Base-by-base conservation (phyloP, 2,329 filamentous ascomycete genomes). In the Basipetospora chlamydospora region DNA sequence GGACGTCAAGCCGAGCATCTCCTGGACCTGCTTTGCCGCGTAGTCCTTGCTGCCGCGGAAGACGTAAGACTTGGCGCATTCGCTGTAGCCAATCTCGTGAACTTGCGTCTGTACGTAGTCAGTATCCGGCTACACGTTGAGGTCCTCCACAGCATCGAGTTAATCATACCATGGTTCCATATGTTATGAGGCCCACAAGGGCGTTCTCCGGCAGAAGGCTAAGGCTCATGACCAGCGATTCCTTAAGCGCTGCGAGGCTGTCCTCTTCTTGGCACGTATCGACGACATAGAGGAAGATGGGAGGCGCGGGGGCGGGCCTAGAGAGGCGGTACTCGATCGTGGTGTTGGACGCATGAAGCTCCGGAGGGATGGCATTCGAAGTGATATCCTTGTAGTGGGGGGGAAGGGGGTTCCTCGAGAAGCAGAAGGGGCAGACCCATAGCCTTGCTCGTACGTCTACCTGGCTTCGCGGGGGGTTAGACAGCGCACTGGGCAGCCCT, bases 31-130 rank as follows among this genome's bases (percentile, higher is more conserved):
- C 63, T 96, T 96, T 37, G 87, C 83, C n/a, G 78, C 72, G 58
- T 98, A 98, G 52, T 98, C 90, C 66, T 96, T 98, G 67, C 78
- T 95, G 26, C 90, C 90, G 39, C 88, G 77, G 70, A 98, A 98
- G 28, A 98, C 90, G 51, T 95, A 98, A 5, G 88, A 95, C 61
- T 96, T 98, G 45, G 90, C 85, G 59, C 90, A 98, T 60, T 96
- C 90, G 38, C 83, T 87, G 55, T 98, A 98, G 38, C 90, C 90
- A 47, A 98, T 84, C 60, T 98, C 90, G 55, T 98, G 90, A 13
- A 98, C 85, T 73, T 95, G 87, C 22, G 85, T 77, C 81, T 86
- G 16, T 32, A 9, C 28, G 50, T 16, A 26, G 44, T 58, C 38
- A 53, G 43, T 23, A 36, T 36, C 18, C 12, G 26, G 38, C 10